These are phyloP conservation scores for Penicillium paneum DNA, from an alignment of 2,329 filamentous ascomycete species.

Conservation along the genomic window DNA sequence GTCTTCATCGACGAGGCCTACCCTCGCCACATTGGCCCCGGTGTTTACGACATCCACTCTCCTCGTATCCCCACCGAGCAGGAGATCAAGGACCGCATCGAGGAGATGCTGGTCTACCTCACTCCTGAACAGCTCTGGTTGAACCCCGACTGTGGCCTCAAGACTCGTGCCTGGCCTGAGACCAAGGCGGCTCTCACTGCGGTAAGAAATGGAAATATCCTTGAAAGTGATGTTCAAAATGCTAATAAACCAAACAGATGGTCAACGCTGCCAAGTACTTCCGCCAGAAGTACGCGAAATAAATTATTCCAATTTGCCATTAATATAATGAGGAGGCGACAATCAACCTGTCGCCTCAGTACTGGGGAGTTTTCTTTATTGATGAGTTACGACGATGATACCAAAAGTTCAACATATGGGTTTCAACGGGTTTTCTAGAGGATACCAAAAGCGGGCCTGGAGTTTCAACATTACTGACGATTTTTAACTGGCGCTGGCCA, in stretches of 20 bases:
- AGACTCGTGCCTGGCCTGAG: slow-evolving; percentile 98
- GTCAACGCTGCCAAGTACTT: slow-evolving; percentile 96
- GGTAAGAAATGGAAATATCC: background rate
- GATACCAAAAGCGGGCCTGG: slow-evolving; percentile 36
- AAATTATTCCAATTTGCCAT: slow-evolving; percentile 18
- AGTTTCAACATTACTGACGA: slow-evolving; percentile 46
- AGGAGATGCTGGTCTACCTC: slow-evolving; percentile 97
- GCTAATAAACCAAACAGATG: slow-evolving; percentile 60
- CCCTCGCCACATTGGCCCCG: slow-evolving; percentile 95
- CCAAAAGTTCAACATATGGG: slow-evolving; percentile 45
- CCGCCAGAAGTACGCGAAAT: slow-evolving; percentile 81
- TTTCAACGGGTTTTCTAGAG: slow-evolving; percentile 39
- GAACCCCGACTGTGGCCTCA: slow-evolving; percentile 96
- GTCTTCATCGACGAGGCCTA: slow-evolving; percentile 98
- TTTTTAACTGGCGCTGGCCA: slow-evolving; percentile 49
- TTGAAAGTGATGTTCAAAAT: background rate
- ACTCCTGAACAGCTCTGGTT: slow-evolving; percentile 99
- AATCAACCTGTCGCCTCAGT: slow-evolving; percentile 39
- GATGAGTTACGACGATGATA: slow-evolving; percentile 44
- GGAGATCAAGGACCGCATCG: slow-evolving; percentile 96
- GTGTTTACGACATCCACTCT: slow-evolving; percentile 99
- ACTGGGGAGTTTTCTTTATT: slow-evolving; percentile 29
- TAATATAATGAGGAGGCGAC: slow-evolving; percentile 30
- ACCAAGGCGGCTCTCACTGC: slow-evolving; percentile 89
- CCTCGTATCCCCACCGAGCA: slow-evolving; percentile 94